Evolutionary conservation across 139 green algal species (phyloP).

Genomic region (Picochlorum sp.): DNA sequence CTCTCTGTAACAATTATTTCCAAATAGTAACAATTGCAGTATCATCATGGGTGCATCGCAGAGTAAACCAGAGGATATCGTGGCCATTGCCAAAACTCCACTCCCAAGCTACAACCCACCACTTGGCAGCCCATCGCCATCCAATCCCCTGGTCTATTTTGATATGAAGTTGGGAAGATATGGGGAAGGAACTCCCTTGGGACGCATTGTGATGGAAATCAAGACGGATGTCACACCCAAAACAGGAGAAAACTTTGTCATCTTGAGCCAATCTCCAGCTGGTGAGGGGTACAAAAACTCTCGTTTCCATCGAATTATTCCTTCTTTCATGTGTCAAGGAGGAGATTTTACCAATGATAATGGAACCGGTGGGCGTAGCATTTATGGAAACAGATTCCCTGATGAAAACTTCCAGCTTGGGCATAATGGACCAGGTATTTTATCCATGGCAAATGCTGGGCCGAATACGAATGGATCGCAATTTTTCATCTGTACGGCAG

Average conservation of each 20-base stretch:
- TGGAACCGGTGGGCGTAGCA: slow-evolving; percentile 73
- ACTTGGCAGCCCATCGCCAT: slow-evolving; percentile 56
- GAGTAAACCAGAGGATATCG: slow-evolving; percentile 34
- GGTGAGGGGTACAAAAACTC: not conserved
- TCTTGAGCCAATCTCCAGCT: slow-evolving; percentile 42
- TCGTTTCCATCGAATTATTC: slow-evolving; percentile 77
- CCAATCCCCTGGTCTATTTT: slow-evolving; percentile 79
- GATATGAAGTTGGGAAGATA: slow-evolving; percentile 80
- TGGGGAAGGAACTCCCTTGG: slow-evolving; percentile 54
- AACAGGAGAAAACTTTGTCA: slow-evolving; percentile 85
- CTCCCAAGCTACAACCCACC: slow-evolving; percentile 32
- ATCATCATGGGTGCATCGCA: slow-evolving; percentile 29
- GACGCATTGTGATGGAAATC: slow-evolving; percentile 73
- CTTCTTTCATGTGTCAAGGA: slow-evolving; percentile 76
- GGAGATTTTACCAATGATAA: slow-evolving; percentile 77
- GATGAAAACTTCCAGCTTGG: slow-evolving; percentile 82
- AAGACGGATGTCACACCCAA: slow-evolving; percentile 69
- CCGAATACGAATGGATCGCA: slow-evolving; percentile 73
- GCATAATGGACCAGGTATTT: slow-evolving; percentile 60
- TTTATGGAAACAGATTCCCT: slow-evolving; percentile 68
- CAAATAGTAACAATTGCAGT: no score
- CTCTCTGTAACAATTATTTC: no score
- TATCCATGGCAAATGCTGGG: slow-evolving; percentile 73
- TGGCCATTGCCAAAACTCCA: slow-evolving; percentile 23
- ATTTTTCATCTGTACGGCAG: slow-evolving; percentile 72